phyloP scores from a whole-genome alignment of 331 rosid genomes.

The Rhamnella rubrinervis region DNA sequence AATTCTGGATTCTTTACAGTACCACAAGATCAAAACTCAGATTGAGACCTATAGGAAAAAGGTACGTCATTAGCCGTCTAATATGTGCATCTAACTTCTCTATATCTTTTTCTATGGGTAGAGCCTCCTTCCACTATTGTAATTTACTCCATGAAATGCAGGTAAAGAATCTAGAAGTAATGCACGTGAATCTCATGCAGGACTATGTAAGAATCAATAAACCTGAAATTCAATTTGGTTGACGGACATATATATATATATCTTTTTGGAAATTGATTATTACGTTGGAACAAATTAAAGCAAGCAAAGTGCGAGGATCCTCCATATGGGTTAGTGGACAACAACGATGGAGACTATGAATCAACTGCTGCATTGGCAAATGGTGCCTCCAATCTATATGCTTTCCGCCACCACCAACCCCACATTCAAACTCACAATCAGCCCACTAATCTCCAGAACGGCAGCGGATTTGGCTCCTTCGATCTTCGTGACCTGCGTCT shows the following conservation, averaged over 20 bases:
- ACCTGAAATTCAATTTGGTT: neutral
- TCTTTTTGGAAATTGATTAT: neutral
- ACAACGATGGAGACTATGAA: slow-evolving; percentile 48
- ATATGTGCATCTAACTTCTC: too few relatives aligned
- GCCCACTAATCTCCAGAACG: slow-evolving; percentile 32
- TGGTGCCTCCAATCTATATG: slow-evolving; percentile 61
- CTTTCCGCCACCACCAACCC: slow-evolving; percentile 48
- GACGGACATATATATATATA: neutral
- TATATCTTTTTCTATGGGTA: too few relatives aligned
- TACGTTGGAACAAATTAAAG: slow-evolving; percentile 17
- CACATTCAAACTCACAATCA: slow-evolving; percentile 15
- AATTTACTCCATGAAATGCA: slow-evolving; percentile 16
- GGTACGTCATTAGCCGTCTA: slow-evolving; percentile 32
- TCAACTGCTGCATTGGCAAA: slow-evolving; percentile 50
- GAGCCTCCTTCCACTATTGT: too few relatives aligned
- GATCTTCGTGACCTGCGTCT: slow-evolving; percentile 45
- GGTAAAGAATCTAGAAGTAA: slow-evolving; percentile 58
- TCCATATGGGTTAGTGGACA: slow-evolving; percentile 46
- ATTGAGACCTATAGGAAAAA: slow-evolving; percentile 58
- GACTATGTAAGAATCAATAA: slow-evolving; percentile 43
- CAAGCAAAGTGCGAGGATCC: slow-evolving; percentile 62
- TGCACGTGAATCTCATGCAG: slow-evolving; percentile 41
- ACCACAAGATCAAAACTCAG: slow-evolving; percentile 58
- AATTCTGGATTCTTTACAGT: slow-evolving; percentile 39
- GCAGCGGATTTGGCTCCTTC: slow-evolving; percentile 27